These are phyloP conservation scores for Lyophyllum decastes DNA, from an alignment of 768 basidiomycete species.

Conservation along the genomic window DNA sequence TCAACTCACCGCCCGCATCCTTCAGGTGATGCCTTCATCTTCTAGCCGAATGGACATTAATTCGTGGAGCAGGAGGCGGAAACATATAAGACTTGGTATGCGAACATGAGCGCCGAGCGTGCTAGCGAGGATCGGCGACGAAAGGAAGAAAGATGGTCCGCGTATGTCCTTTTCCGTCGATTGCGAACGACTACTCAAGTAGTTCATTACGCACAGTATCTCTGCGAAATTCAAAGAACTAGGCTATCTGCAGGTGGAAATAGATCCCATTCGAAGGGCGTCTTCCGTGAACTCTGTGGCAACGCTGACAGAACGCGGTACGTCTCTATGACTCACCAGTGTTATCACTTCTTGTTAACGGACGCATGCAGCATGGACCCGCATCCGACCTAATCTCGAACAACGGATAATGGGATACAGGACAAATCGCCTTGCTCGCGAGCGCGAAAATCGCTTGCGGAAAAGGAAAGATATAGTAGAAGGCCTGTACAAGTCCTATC, in stretches of 20 bases:
- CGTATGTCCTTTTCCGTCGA: background rate
- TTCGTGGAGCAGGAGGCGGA: background rate
- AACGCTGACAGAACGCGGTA: constrained; percentile 29
- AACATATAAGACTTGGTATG: background rate
- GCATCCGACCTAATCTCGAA: constrained; percentile 23
- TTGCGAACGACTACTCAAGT: background rate
- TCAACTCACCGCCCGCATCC: background rate
- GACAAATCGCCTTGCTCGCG: constrained; percentile 4
- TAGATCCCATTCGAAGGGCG: background rate
- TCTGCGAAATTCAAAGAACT: constrained; percentile 15
- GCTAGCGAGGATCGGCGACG: background rate
- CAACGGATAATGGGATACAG: constrained; percentile 2
- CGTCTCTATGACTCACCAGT: background rate
- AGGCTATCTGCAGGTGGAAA: constrained; percentile 20
- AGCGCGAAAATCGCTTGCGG: constrained; percentile 6
- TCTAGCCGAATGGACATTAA: background rate
- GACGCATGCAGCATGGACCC: constrained; percentile 22
- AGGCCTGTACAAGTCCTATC: constrained; percentile 18
- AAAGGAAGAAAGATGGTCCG: background rate
- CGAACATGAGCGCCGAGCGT: background rate
- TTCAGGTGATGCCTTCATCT: background rate
- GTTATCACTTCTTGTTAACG: background rate
- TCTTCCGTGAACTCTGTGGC: background rate
- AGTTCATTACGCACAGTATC: constrained; percentile 15
- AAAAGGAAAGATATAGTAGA: constrained; percentile 8